Conservation (phyloP, 345 rosid species). For the Eucalyptus virginea region DNA sequence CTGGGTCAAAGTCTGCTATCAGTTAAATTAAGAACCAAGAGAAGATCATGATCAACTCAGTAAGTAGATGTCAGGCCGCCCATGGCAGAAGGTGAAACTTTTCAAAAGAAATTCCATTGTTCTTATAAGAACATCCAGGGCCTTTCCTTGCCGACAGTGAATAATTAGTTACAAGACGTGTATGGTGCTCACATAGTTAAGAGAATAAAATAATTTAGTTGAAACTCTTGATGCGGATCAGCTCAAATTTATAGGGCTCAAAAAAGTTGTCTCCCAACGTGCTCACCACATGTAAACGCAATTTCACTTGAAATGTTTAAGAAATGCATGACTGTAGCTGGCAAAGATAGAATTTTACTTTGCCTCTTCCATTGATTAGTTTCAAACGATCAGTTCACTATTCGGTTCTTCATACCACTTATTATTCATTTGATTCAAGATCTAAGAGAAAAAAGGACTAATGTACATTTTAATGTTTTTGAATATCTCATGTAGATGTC, state of each 20-base stretch:
- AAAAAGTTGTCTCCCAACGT: neutral
- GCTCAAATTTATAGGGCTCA: neutral
- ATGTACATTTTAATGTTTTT: neutral
- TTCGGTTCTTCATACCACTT: neutral
- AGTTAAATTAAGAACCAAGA: neutral
- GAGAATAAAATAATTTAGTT: neutral
- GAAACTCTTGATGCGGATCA: neutral
- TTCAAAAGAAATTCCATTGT: neutral
- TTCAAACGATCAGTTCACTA: neutral
- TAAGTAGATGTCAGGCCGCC: neutral
- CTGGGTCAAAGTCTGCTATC: neutral
- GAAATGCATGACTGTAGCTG: neutral
- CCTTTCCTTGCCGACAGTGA: neutral
- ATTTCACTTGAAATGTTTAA: neutral
- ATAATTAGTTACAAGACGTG: neutral
- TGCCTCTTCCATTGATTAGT: neutral
- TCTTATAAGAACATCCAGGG: neutral
- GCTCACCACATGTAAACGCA: neutral
- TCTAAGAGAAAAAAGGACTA: neutral
- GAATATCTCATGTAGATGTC: neutral
- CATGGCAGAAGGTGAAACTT: neutral
- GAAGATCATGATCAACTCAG: neutral
- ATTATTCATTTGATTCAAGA: neutral
- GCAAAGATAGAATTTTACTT: neutral
- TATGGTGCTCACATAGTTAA: neutral